phyloP scores from a whole-genome alignment of 345 rosid species.

The Syzygium grande region DNA sequence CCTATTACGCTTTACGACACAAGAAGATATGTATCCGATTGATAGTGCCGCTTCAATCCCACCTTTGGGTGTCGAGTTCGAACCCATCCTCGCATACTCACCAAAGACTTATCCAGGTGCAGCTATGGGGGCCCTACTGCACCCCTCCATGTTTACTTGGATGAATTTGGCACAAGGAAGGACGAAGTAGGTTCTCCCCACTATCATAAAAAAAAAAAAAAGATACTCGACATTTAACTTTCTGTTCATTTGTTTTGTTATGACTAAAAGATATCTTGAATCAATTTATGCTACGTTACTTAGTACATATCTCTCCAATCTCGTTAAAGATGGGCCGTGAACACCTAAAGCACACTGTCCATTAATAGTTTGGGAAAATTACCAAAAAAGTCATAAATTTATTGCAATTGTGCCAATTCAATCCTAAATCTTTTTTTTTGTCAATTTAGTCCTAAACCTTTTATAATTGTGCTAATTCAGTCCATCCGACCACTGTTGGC shows the following conservation, averaged over 20 bases:
- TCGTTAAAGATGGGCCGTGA: not conserved
- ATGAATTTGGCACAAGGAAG: not conserved
- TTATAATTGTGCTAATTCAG: too few relatives aligned
- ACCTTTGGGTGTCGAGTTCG: fast-evolving
- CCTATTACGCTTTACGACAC: not conserved
- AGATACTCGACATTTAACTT: not conserved
- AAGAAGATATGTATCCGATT: not conserved
- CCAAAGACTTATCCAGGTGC: not conserved
- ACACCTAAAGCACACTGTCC: not conserved
- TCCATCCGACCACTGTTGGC: too few relatives aligned
- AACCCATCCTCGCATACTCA: not conserved
- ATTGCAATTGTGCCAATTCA: too few relatives aligned
- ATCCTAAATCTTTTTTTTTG: too few relatives aligned
- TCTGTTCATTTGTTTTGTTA: not conserved
- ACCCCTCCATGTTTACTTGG: not conserved
- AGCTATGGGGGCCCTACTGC: not conserved
- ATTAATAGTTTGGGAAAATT: too few relatives aligned
- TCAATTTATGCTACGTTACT: not conserved
- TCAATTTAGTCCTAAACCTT: too few relatives aligned
- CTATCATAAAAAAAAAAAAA: not conserved
- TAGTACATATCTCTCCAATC: not conserved
- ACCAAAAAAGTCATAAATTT: too few relatives aligned
- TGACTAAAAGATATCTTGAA: too few relatives aligned
- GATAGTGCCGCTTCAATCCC: not conserved
- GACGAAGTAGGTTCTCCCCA: not conserved